Percentiles rank a stretch among this genome's conserved stretches.
phyloP scores from a whole-genome alignment of 2,329 filamentous ascomycete genomes.

The Cytospora piceicola region DNA sequence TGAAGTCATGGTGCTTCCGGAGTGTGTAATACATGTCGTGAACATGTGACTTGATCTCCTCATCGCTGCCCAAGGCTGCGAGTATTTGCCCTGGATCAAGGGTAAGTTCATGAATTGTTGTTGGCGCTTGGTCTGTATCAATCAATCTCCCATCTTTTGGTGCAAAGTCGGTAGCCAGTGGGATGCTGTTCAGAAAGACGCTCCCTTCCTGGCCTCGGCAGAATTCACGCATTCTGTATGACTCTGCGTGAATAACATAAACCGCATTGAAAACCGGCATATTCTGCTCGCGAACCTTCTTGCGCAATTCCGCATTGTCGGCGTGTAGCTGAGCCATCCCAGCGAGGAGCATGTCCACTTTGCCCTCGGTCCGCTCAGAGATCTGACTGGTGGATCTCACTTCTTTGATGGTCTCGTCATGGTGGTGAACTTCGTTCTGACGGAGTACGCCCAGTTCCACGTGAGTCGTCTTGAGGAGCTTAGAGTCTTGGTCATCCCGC shows the following conservation, averaged over 20 bases:
- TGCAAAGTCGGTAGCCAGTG: neutral
- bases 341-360: no score
- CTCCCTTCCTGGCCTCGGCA: neutral
- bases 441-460: no score
- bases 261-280: no score
- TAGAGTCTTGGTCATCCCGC: no score
- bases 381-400: no score
- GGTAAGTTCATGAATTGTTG: neutral
- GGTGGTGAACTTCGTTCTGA: no score
- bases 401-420: no score
- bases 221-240: neutral
- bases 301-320: no score
- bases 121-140: neutral
- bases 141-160: neutral
- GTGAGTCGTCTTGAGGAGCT: no score
- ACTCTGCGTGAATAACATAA: neutral
- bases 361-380: no score
- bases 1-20: slow-evolving; percentile 5
- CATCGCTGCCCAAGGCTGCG: neutral
- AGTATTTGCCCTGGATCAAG: neutral
- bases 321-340: no score
- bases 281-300: no score
- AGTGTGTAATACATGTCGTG: neutral
- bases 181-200: neutral
- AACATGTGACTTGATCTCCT: neutral